Conservation (phyloP, 768 basidiomycete genomes). For the Lactarius evosmus region DNA sequence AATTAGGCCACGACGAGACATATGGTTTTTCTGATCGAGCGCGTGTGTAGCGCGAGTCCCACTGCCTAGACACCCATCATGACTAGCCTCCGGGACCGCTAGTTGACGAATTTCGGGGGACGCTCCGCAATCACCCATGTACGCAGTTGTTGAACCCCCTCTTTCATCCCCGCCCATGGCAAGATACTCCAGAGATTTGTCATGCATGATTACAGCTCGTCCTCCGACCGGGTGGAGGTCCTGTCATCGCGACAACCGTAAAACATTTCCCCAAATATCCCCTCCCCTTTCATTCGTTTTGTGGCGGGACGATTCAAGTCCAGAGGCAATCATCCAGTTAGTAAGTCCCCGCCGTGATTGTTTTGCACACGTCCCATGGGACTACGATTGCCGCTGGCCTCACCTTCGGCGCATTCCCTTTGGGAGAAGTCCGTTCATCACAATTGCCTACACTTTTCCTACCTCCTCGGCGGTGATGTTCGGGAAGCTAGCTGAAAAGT, state of each 20-base stretch:
- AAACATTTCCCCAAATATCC: conserved; percentile 7
- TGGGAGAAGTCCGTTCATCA: not conserved
- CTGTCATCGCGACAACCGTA: conserved; percentile 14
- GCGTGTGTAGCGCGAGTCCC: conserved; percentile 7
- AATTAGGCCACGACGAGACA: not conserved
- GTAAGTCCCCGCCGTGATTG: not conserved
- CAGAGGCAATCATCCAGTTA: conserved; percentile 2
- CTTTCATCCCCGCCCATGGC: conserved; percentile 19
- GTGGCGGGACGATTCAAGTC: not conserved
- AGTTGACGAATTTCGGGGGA: not conserved
- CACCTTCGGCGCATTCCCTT: conserved; percentile 4
- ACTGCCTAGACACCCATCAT: not conserved
- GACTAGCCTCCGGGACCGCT: not conserved
- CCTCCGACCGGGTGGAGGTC: conserved; percentile 5
- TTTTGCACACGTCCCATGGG: conserved; percentile 6
- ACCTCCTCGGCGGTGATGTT: not conserved
- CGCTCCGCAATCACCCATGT: conserved; percentile 2
- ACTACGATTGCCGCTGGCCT: conserved; percentile 10
- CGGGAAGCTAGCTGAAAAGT: not conserved
- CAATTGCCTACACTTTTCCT: not conserved
- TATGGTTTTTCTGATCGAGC: conserved; percentile 15
- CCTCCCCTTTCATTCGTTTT: not conserved
- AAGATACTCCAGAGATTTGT: conserved; percentile 12
- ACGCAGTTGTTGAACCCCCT: conserved; percentile 20
- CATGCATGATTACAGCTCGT: conserved; percentile 11